Conservation (phyloP, 768 basidiomycete species). For the Chalciporus chontae region DNA sequence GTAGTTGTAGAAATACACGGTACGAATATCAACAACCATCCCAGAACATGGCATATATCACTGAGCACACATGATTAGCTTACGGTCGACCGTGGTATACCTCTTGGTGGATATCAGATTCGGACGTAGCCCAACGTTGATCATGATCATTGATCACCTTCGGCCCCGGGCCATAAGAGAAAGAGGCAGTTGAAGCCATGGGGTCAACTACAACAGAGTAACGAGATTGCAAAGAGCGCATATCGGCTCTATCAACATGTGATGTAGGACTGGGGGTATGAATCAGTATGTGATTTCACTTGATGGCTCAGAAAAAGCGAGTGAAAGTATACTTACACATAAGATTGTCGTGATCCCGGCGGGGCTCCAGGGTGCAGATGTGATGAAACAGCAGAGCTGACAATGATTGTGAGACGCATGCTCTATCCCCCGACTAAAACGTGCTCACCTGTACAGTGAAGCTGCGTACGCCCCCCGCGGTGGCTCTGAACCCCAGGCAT, state of each 20-base stretch:
- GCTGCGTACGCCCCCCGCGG: slow-evolving; percentile 26
- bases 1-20: background rate
- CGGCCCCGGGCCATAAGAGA: background rate
- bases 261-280: slow-evolving; percentile 3
- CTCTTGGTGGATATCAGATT: slow-evolving; percentile 17
- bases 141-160: slow-evolving; percentile 4
- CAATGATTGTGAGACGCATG: background rate
- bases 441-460: slow-evolving; percentile 56
- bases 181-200: slow-evolving; percentile 2
- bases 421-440: background rate
- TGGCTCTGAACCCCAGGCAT: slow-evolving; percentile 1
- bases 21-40: background rate
- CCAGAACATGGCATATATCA: background rate
- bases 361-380: slow-evolving; percentile 31
- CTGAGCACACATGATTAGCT: background rate
- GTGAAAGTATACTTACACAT: slow-evolving; percentile 20
- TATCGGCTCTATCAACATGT: slow-evolving; percentile 3
- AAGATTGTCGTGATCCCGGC: slow-evolving; percentile 9
- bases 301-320: background rate
- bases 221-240: background rate
- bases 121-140: slow-evolving; percentile 24
- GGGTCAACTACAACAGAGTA: background rate
- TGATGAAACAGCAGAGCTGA: slow-evolving; percentile 53
- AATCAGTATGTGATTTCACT: background rate
- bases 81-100: slow-evolving; percentile 14